Percentiles rank a stretch among this genome's conserved stretches.
These are phyloP conservation scores for Annulohypoxylon moriforme DNA, from an alignment of 495 filamentous ascomycete species.

Conservation along the genomic window DNA sequence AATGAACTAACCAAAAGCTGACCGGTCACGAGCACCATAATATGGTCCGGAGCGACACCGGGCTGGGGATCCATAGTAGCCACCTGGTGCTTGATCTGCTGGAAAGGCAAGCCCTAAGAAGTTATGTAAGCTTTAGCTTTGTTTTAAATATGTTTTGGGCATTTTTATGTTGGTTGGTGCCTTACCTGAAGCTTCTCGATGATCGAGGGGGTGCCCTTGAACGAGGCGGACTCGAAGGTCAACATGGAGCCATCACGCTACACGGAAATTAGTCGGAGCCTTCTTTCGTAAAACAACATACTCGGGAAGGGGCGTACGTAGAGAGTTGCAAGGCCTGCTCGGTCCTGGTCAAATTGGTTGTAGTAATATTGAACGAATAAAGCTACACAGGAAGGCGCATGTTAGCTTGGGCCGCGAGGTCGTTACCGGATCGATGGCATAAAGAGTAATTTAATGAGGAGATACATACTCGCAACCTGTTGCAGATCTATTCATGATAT, in stretches of 20 bases:
- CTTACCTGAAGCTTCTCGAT: slow-evolving; percentile 79
- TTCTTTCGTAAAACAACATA: neutral
- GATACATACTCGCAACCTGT: slow-evolving; percentile 46
- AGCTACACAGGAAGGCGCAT: slow-evolving; percentile 59
- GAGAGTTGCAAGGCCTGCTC: slow-evolving; percentile 69
- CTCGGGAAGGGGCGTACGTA: slow-evolving; percentile 63
- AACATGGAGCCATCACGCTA: slow-evolving; percentile 90
- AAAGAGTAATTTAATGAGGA: slow-evolving; percentile 8
- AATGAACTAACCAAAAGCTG: slow-evolving; percentile 72
- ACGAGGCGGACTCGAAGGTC: slow-evolving; percentile 80
- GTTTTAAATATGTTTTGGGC: neutral
- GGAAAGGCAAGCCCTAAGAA: slow-evolving; percentile 78
- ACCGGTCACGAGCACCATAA: slow-evolving; percentile 84
- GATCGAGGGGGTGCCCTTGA: slow-evolving; percentile 71
- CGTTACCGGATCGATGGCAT: slow-evolving; percentile 3
- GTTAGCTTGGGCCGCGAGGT: slow-evolving; percentile 35
- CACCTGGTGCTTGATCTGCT: slow-evolving; percentile 77
- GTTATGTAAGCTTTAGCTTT: slow-evolving; percentile 18
- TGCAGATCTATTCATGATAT: slow-evolving; percentile 33
- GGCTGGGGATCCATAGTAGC: slow-evolving; percentile 83
- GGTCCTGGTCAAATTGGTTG: slow-evolving; percentile 78
- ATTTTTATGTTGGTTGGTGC: neutral
- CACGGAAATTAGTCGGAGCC: slow-evolving; percentile 19
- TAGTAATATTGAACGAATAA: slow-evolving; percentile 93
- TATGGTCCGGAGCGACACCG: slow-evolving; percentile 61